Percentiles rank a stretch among this genome's conserved stretches.
phyloP scores from a whole-genome alignment of 1,284 basidiomycete genomes.

The Trichosporon ovoides region DNA sequence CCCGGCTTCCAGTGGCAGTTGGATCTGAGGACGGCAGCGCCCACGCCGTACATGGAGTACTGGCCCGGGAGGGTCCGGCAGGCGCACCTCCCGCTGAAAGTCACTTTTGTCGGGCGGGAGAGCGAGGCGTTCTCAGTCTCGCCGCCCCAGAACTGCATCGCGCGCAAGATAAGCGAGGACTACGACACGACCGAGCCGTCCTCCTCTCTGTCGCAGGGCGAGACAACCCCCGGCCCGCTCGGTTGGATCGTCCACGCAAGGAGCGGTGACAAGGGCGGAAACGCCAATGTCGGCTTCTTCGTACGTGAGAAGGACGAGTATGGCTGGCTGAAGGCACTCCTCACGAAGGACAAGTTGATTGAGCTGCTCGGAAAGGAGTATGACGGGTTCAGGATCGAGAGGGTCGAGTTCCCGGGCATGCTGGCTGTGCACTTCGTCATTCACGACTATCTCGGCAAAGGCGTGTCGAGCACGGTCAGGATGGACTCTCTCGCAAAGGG shows the following conservation, averaged over 20 bases:
- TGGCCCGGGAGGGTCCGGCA: conserved; percentile 17
- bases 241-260: conserved; percentile 29
- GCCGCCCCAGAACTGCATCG: not conserved
- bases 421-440: conserved; percentile 36
- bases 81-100: conserved; percentile 11
- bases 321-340: conserved; percentile 20
- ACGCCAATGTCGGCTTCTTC: conserved; percentile 32
- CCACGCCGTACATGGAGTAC: conserved; percentile 22
- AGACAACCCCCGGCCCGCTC: conserved; percentile 21
- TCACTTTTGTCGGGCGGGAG: conserved; percentile 13
- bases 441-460: conserved; percentile 37
- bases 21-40: conserved; percentile 6
- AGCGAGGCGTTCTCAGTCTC: not conserved
- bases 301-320: conserved; percentile 26
- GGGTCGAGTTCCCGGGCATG: conserved; percentile 30
- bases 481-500: conserved; percentile 19
- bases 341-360: conserved; percentile 18
- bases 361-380: conserved; percentile 24
- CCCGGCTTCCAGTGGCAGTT: conserved; percentile 20
- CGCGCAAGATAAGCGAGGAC: conserved; percentile 7
- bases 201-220: conserved; percentile 10
- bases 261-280: conserved; percentile 30
- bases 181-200: conserved; percentile 12
- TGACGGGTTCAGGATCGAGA: conserved; percentile 23
- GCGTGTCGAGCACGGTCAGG: conserved; percentile 11